Percentiles rank a stretch among this genome's conserved stretches.
These are phyloP conservation scores for Thelonectria blattea DNA, from an alignment of 2,329 filamentous ascomycete species.

Conservation along the genomic window DNA sequence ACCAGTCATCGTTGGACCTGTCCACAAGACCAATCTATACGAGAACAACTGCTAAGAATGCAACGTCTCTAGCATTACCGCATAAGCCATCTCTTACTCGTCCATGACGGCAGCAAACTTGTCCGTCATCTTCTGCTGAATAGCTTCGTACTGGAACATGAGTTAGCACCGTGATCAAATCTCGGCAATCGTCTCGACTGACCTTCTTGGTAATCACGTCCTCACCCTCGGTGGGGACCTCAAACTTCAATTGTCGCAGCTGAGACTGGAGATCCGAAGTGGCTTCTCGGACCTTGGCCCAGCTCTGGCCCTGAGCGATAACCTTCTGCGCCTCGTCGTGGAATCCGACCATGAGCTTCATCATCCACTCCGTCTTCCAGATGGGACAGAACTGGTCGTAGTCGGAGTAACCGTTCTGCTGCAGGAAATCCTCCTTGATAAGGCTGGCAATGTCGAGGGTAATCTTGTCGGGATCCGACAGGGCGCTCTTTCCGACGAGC, in stretches of 20 bases:
- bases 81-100: constrained; percentile 65
- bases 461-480: constrained; percentile 98
- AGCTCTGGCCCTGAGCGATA: constrained; percentile 86
- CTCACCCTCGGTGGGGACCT: constrained; percentile 85
- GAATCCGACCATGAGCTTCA: constrained; percentile 99
- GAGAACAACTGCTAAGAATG: constrained; percentile 33
- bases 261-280: constrained; percentile 85
- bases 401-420: constrained; percentile 98
- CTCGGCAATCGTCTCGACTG: constrained; percentile 40
- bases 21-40: constrained; percentile 39
- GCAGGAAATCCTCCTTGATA: constrained; percentile 97
- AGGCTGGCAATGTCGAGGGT: constrained; percentile 90
- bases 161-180: constrained; percentile 46
- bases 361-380: constrained; percentile 99
- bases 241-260: constrained; percentile 94
- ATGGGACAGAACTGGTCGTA: constrained; percentile 99
- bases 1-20: constrained; percentile 32
- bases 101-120: constrained; percentile 97
- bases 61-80: constrained; percentile 27
- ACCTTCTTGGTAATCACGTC: constrained; percentile 85
- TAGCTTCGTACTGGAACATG: constrained; percentile 77
- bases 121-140: constrained; percentile 91
- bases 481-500: constrained; percentile 94
- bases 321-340: constrained; percentile 98
- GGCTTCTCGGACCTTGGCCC: constrained; percentile 90